These are phyloP conservation scores for Melampsora larici-populina DNA, from an alignment of 1,284 basidiomycete species.

Conservation along the genomic window DNA sequence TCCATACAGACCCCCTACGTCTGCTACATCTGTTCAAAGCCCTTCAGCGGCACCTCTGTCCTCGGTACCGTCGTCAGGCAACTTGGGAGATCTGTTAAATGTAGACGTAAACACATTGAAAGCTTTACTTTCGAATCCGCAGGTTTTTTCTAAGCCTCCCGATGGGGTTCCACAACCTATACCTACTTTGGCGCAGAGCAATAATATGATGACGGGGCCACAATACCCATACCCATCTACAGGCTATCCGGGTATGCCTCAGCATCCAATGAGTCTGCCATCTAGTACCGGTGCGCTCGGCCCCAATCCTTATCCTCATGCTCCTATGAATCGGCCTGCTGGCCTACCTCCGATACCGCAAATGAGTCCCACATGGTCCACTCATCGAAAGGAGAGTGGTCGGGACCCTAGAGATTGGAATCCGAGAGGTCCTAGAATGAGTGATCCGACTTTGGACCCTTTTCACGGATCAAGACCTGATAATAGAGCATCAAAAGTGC, in stretches of 20 bases:
- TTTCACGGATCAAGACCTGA: too few species aligned
- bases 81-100: slow-evolving; percentile 31
- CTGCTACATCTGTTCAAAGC: neutral
- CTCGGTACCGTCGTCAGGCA: neutral
- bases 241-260: too few species aligned
- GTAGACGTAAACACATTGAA: slow-evolving; percentile 35
- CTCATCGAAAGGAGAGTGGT: neutral
- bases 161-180: neutral
- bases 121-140: slow-evolving; percentile 24
- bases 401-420: neutral
- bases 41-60: neutral
- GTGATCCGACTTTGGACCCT: too few species aligned
- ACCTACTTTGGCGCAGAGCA: neutral
- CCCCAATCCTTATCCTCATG: too few species aligned
- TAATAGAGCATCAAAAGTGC: too few species aligned
- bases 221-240: neutral
- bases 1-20: slow-evolving; percentile 15
- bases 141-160: slow-evolving; percentile 12
- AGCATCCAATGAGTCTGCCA: too few species aligned
- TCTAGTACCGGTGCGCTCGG: too few species aligned
- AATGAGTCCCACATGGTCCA: neutral
- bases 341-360: neutral
- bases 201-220: neutral
- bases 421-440: neutral
- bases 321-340: neutral